Evolutionary conservation across 2,329 filamentous ascomycete genomes (phyloP), one percentile per base, ranked within the genome.

Genomic region (Fulvia fulva): DNA sequence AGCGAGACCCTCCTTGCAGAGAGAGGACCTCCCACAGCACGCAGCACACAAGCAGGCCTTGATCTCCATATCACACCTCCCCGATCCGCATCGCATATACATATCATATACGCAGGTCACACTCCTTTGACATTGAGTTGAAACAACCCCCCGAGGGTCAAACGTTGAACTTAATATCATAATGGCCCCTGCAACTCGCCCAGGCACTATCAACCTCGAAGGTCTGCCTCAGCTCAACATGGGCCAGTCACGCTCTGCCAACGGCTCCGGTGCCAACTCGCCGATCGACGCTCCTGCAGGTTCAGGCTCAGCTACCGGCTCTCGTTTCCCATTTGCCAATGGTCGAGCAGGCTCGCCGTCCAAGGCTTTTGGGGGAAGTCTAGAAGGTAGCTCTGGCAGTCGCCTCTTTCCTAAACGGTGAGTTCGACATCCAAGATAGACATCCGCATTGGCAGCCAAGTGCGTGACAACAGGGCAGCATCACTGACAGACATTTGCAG

Each of bases 351-450:
- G 92, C 74, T 99, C 94, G 82, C 94, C 94, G 70, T 97, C 92
- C 76, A 92, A 96, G 79, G 94, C 97, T 67, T 85, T 91, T 71
- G 47, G 47, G 16, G 47, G 6, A 26, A 26, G 47, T 32, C 8
- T 32, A 32, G 47, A 50, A 26, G n/a, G 22, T 19, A 26, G 47
- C 23, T 50, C 47, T 28, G 86, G 87, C 58, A 86, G 82, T 73
- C 84, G 93, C 69, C 81, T 97, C 60, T 97, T 89, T 77, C 91
- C 91, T 63, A 97, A 97, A 80, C 87, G 94, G 91, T 96, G 84
- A 71, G 86, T 78, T 65, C 7, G 34, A 32, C 2, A 47, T 11
- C 25, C 12, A 9, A 7, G 12, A n/a, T n/a, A n/a, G n/a, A 19
- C 47, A 32, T n/a, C 34, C n/a, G 25, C 37, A 41, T 50, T 23